These are phyloP conservation scores for Pestalotiopsis fici DNA, from an alignment of 2,329 filamentous ascomycete genomes.

Conservation along the genomic window DNA sequence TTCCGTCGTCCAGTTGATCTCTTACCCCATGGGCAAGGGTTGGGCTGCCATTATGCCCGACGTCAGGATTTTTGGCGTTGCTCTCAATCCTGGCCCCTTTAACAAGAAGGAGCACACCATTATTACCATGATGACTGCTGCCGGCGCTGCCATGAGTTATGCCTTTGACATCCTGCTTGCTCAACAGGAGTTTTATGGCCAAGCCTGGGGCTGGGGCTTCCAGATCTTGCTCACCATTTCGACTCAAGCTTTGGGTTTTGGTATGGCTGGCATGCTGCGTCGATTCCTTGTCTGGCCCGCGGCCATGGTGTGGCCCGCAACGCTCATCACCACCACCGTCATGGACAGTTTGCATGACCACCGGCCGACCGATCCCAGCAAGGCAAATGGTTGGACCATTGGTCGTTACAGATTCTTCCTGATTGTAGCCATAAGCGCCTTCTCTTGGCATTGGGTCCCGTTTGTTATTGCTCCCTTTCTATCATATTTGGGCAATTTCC, in stretches of 20 bases:
- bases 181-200: slow-evolving; percentile 48
- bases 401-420: slow-evolving; percentile 60
- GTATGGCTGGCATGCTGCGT: slow-evolving; percentile 59
- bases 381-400: slow-evolving; percentile 59
- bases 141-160: slow-evolving; percentile 28
- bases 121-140: slow-evolving; percentile 46
- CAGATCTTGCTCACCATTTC: slow-evolving; percentile 61
- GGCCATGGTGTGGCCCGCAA: slow-evolving; percentile 65
- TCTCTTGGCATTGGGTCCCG: slow-evolving; percentile 63
- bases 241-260: slow-evolving; percentile 65
- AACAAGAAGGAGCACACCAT: slow-evolving; percentile 51
- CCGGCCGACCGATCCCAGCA: slow-evolving; percentile 48
- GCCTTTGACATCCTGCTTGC: slow-evolving; percentile 37
- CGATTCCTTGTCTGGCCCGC: slow-evolving; percentile 63
- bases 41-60: slow-evolving; percentile 35
- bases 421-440: slow-evolving; percentile 49
- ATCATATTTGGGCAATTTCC: slow-evolving; percentile 57
- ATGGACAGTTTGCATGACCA: slow-evolving; percentile 68
- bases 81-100: slow-evolving; percentile 42
- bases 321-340: slow-evolving; percentile 60
- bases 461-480: slow-evolving; percentile 64
- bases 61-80: slow-evolving; percentile 10
- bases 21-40: slow-evolving; percentile 23
- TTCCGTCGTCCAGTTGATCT: slow-evolving; percentile 6
- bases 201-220: slow-evolving; percentile 58